A percentile compares a stretch with the other conserved stretches of the same genome.
phyloP scores from a whole-genome alignment of 169 alveolate species.

The Miamiensis avidus region DNA sequence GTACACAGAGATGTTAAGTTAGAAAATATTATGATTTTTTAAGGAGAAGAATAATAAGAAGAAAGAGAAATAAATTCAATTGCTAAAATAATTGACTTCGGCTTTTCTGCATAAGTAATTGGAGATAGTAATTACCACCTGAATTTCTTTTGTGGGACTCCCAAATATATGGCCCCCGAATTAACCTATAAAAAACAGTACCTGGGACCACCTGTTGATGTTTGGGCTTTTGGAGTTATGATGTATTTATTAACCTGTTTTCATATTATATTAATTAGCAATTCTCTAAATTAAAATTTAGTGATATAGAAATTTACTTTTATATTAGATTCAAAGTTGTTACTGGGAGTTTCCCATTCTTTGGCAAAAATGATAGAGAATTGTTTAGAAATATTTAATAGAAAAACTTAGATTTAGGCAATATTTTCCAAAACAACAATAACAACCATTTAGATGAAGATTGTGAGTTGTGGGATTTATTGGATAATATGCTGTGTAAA shows the following conservation, averaged over 20 bases:
- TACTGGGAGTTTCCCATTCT: neutral
- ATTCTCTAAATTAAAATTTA: no score
- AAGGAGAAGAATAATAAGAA: no score
- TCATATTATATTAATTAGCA: no score
- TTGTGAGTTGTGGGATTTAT: no score
- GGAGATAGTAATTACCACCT: conserved; percentile 29
- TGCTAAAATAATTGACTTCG: neutral
- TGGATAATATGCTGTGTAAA: neutral
- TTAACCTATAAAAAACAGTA: conserved; percentile 48
- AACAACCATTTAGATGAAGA: no score
- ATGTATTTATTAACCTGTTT: conserved; percentile 23
- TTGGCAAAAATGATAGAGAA: neutral
- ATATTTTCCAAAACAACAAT: no score
- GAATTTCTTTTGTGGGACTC: conserved; percentile 62
- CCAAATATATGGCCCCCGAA: conserved; percentile 65
- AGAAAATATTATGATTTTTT: neutral
- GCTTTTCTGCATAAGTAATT: conserved; percentile 13
- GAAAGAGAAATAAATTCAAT: neutral
- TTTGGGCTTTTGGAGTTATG: conserved; percentile 79
- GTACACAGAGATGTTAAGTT: conserved; percentile 1
- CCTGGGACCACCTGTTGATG: conserved; percentile 60
- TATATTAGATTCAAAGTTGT: neutral
- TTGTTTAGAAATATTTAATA: neutral
- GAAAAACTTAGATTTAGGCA: neutral
- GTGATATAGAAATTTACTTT: neutral